Conservation (phyloP, 176 grass and related monocot species). For the Chrysopogon serrulatus region DNA sequence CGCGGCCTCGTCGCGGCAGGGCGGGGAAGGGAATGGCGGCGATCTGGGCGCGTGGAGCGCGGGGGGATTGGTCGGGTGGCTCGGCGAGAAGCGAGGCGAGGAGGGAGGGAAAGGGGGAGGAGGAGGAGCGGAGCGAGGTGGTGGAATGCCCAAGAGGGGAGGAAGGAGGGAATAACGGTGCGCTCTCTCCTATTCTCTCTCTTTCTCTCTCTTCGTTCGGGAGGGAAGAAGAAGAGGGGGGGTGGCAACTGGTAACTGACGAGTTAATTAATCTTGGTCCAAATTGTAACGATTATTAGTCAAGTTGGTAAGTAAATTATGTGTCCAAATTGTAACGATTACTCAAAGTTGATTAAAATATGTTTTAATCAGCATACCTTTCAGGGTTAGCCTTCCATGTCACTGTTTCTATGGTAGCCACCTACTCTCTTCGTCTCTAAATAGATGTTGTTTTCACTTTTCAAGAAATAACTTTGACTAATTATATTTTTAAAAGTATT, state of each 20-base stretch:
- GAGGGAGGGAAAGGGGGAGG: not conserved
- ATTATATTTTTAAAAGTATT: too few relatives aligned
- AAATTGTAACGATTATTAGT: too few relatives aligned
- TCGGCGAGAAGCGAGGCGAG: constrained; percentile 33
- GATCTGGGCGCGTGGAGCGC: constrained; percentile 28
- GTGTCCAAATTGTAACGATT: not conserved
- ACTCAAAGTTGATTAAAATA: too few relatives aligned
- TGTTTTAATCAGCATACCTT: too few relatives aligned
- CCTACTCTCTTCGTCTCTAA: too few relatives aligned
- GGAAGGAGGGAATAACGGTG: constrained; percentile 4
- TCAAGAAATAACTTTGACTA: too few relatives aligned
- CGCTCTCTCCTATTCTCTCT: not conserved
- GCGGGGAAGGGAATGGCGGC: constrained; percentile 24
- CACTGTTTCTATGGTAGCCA: too few relatives aligned
- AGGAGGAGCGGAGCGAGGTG: not conserved
- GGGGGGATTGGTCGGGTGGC: constrained; percentile 34
- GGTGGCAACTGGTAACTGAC: not conserved
- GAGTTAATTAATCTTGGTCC: not conserved
- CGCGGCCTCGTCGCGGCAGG: not conserved
- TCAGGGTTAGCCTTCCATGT: too few relatives aligned
- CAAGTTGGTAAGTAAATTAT: too few relatives aligned
- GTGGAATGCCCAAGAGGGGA: not conserved
- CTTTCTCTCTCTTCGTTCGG: not conserved
- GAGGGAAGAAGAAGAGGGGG: not conserved
- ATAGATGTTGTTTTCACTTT: too few relatives aligned